These are phyloP conservation scores for Lycium barbarum DNA, from an alignment of 257 asterid genomes.

Conservation along the genomic window DNA sequence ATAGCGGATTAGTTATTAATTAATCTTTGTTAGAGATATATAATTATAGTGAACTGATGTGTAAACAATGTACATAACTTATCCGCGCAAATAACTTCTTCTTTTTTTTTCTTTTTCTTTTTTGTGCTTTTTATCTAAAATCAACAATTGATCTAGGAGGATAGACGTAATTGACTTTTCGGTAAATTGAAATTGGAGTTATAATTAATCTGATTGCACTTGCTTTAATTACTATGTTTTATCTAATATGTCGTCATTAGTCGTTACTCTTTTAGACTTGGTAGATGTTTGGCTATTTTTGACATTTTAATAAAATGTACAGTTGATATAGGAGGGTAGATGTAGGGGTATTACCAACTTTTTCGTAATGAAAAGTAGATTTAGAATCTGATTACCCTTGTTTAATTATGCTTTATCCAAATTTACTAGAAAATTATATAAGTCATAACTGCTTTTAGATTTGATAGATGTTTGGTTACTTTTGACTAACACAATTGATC, in stretches of 20 bases:
- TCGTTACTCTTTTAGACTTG: not conserved
- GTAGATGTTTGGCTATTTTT: not conserved
- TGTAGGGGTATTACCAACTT: not conserved
- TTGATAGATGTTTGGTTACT: not conserved
- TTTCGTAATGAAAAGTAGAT: not conserved
- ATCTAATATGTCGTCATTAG: not conserved
- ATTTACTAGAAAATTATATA: not conserved
- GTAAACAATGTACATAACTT: too few relatives aligned
- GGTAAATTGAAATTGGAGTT: not conserved
- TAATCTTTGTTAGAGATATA: too few relatives aligned
- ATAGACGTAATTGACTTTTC: not conserved
- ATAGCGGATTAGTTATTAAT: too few relatives aligned
- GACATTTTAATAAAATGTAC: not conserved
- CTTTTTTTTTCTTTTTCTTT: too few relatives aligned
- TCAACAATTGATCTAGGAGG: too few relatives aligned
- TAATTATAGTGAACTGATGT: too few relatives aligned
- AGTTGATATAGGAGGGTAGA: not conserved
- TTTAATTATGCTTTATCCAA: not conserved
- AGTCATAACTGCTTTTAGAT: not conserved
- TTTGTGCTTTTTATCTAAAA: too few relatives aligned
- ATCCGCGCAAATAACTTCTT: too few relatives aligned
- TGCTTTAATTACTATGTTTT: not conserved
- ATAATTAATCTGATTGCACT: not conserved
- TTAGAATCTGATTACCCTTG: not conserved
- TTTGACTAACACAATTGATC: not conserved